Evolutionary conservation across 805 yeast species (phyloP).

Genomic region (Saturnispora serradocipensis): DNA sequence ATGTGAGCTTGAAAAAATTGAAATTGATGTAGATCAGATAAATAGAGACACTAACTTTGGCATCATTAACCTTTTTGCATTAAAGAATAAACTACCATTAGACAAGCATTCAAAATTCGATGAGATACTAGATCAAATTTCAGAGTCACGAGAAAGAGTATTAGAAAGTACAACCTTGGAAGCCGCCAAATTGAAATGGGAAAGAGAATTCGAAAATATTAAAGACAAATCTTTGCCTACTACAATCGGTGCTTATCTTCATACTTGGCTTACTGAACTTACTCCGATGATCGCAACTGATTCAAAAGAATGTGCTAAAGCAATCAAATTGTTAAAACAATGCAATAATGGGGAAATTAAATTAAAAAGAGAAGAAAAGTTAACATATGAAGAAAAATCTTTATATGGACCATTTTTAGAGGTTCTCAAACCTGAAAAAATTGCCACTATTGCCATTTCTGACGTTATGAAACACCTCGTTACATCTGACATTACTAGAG

Average conservation of each 20-base stretch:
- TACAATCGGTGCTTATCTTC: conserved; percentile 62
- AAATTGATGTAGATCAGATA: conserved; percentile 14
- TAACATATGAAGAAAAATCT: conserved; percentile 29
- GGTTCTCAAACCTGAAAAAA: conserved; percentile 66
- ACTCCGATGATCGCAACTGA: conserved; percentile 65
- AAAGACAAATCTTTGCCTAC: conserved; percentile 38
- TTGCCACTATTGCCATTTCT: conserved; percentile 76
- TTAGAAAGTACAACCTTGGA: conserved; percentile 74
- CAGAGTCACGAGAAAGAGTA: conserved; percentile 64
- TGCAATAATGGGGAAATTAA: conserved; percentile 9
- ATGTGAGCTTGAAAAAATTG: conserved; percentile 17
- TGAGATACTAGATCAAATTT: conserved; percentile 55
- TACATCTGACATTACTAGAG: conserved; percentile 68
- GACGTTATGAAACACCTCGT: conserved; percentile 70
- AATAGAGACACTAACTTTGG: conserved; percentile 10
- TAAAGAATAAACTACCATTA: conserved; percentile 46
- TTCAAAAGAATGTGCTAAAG: conserved; percentile 42
- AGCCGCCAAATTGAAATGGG: conserved; percentile 87
- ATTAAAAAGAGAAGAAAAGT: conserved; percentile 16
- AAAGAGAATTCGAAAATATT: conserved; percentile 54
- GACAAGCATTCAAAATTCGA: conserved; percentile 49
- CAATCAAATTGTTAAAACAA: conserved; percentile 25
- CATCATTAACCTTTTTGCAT: conserved; percentile 52
- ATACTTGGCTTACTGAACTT: conserved; percentile 76
- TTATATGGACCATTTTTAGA: conserved; percentile 71